Evolutionary conservation across 495 filamentous ascomycete genomes (phyloP).

Genomic region (Tuber microsphaerosporum): DNA sequence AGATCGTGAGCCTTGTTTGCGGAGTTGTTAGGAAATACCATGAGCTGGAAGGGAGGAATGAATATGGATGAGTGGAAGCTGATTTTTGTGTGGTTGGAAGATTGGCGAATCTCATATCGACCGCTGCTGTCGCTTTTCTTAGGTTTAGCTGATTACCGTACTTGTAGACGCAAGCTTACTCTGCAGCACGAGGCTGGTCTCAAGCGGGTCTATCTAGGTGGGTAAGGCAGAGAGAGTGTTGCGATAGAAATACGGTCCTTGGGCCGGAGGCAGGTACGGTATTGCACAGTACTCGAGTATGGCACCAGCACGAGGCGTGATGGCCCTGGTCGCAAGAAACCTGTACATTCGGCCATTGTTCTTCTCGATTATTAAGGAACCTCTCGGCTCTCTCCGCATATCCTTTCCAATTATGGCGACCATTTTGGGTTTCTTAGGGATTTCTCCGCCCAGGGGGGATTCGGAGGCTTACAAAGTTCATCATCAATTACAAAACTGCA

Average conservation of each 20-base stretch:
- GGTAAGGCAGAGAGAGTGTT: neutral
- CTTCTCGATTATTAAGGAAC: neutral
- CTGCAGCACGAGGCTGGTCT: neutral
- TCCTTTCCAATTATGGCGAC: neutral
- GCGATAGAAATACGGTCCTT: neutral
- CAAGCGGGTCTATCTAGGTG: neutral
- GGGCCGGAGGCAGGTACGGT: neutral
- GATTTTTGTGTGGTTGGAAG: neutral
- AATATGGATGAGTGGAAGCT: neutral
- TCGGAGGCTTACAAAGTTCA: neutral
- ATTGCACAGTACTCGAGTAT: neutral
- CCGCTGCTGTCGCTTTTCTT: neutral
- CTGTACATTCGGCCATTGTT: neutral
- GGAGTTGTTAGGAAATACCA: neutral
- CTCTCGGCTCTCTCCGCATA: neutral
- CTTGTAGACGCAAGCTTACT: neutral
- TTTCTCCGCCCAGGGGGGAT: neutral
- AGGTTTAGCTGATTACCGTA: neutral
- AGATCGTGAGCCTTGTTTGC: neutral
- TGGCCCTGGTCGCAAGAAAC: neutral
- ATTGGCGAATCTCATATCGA: neutral
- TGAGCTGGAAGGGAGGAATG: neutral
- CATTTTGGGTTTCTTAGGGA: neutral
- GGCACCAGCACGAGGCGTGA: no score
- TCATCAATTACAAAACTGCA: neutral